Evolutionary conservation across 495 filamentous ascomycete species (phyloP).

Genomic region (Daldinia grandis): DNA sequence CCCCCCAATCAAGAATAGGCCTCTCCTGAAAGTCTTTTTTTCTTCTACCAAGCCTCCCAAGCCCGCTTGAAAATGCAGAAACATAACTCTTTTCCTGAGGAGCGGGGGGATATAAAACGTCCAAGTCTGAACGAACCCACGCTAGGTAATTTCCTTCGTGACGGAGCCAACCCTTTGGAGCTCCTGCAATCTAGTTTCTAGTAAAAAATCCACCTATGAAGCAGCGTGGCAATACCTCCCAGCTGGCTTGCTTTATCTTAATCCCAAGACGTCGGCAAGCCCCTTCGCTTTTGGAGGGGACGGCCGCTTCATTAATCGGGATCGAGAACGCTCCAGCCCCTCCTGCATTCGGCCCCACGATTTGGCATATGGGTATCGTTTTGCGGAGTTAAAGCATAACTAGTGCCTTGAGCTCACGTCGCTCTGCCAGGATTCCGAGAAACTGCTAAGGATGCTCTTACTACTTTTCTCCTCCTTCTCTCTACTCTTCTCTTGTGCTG

Average conservation of each 20-base stretch:
- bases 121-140: not conserved
- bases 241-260: conserved; percentile 24
- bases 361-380: conserved; percentile 11
- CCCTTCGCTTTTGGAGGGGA: conserved; percentile 10
- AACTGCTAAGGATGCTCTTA: conserved; percentile 43
- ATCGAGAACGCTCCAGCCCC: conserved; percentile 4
- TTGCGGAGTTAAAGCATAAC: conserved; percentile 33
- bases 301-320: conserved; percentile 22
- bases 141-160: not conserved
- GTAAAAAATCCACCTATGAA: conserved; percentile 1
- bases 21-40: conserved; percentile 21
- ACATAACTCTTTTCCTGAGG: conserved; percentile 10
- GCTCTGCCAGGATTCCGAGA: conserved; percentile 45
- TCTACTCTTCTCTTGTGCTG: conserved; percentile 42
- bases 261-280: conserved; percentile 22
- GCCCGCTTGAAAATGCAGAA: conserved; percentile 32
- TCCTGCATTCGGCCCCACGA: conserved; percentile 9
- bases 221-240: conserved; percentile 4
- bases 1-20: conserved; percentile 15
- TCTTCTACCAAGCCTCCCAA: conserved; percentile 10
- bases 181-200: conserved; percentile 5
- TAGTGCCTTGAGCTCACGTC: conserved; percentile 46
- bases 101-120: not conserved
- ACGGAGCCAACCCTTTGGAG: not conserved
- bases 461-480: conserved; percentile 48